Base-by-base conservation (phyloP, 2,329 filamentous ascomycete species). In the Berkeleyomyces basicola region DNA sequence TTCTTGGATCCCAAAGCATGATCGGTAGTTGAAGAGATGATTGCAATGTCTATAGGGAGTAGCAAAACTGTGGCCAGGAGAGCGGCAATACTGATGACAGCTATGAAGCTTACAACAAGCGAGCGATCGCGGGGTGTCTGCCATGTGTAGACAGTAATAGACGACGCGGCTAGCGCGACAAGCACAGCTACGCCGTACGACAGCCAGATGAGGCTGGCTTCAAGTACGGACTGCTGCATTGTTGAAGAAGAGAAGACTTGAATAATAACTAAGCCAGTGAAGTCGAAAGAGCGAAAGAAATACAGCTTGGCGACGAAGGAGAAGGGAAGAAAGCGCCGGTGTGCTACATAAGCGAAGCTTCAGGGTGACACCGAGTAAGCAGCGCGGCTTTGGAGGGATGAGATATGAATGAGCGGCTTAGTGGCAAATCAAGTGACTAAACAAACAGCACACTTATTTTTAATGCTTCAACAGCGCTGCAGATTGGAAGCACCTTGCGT, bases 141-240 rank as follows among this genome's bases (percentile, higher is more conserved):
- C 80, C 95, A 97, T 68, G 89, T 82, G 74, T 92, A 92, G 66
- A 93, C 90, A 67, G 95, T 96, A 69, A 95, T 82, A 66, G 85
- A 82, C 61, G 91, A 86, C 64, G 90, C 85, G 67, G 86, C 76
- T 60, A 95, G 81, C 66, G 92, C 83, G 62, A 96, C 76, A 65
- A 73, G 85, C 59, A 97, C 79, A 62, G 88, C 91, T 65, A 92
- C 82, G 65, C 86, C 89, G 73, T 97, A 99, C 61, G 91, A 83
- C 66, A 93, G 85, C 93, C 93, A 99, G 73, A 97, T 97, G 67
- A 97, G 80, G 70, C 88, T 89, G 62, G 87, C 87, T 72, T 95
- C 51, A 53, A 55, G 40, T 23, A 46, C 14, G 9, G 49, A 43
- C 49, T 47, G 47, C 16, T 57, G 60, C 46, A 53, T 49, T 39